Conservation (phyloP, 106 monocot species). For the Dendrobium officinale region DNA sequence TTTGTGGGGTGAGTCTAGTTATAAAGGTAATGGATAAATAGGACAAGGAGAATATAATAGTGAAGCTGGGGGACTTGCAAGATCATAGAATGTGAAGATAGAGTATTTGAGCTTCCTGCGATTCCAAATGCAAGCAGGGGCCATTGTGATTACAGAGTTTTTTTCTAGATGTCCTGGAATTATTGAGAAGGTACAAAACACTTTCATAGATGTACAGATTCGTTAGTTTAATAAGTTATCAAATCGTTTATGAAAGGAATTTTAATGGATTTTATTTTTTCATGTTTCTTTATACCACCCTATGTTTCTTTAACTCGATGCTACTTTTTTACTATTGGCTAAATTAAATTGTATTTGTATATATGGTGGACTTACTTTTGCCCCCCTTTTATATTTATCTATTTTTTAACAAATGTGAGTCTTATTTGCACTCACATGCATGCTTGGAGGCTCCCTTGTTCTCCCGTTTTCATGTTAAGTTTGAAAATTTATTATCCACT, state of each 20-base stretch:
- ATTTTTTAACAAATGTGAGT: neutral
- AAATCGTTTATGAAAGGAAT: neutral
- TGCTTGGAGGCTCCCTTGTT: neutral
- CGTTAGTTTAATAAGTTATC: no score
- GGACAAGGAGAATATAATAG: no score
- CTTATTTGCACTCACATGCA: neutral
- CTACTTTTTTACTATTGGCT: neutral
- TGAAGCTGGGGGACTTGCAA: no score
- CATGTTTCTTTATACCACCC: neutral
- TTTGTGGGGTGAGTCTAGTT: no score
- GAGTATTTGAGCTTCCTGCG: no score
- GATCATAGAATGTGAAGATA: no score
- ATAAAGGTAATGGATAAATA: no score
- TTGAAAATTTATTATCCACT: neutral
- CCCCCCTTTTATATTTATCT: neutral
- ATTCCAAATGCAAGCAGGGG: no score
- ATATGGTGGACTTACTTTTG: neutral
- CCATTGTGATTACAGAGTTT: no score
- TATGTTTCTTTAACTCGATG: neutral
- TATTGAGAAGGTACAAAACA: no score
- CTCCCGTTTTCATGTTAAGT: neutral
- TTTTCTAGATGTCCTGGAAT: no score
- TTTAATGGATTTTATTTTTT: neutral
- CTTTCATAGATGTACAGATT: no score
- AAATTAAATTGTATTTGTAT: neutral